Conservation (phyloP, 2,329 filamentous ascomycete genomes). For the Botrytis fragariae region DNA sequence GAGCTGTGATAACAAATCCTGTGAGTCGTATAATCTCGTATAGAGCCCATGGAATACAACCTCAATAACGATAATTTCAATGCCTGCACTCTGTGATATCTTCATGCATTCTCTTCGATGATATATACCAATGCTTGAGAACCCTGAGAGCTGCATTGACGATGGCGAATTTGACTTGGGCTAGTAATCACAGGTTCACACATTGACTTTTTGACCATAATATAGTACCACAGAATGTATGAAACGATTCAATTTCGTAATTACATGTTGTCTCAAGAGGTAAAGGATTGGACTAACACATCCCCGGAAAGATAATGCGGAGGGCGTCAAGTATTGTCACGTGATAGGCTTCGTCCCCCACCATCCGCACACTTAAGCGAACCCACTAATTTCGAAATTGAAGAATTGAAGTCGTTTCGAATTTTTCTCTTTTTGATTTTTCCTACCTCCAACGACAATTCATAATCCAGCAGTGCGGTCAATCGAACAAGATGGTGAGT, state of each 20-base stretch:
- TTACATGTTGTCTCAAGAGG: neutral
- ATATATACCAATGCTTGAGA: neutral
- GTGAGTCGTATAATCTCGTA: neutral
- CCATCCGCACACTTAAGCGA: constrained; percentile 12
- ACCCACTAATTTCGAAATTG: constrained; percentile 12
- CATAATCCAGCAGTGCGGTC: constrained; percentile 43
- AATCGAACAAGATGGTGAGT: constrained; percentile 68
- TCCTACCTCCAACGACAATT: constrained; percentile 40
- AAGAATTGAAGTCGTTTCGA: constrained; percentile 5
- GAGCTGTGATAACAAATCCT: neutral
- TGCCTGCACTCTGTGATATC: neutral
- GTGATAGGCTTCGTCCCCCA: constrained; percentile 16
- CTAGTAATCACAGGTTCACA: neutral
- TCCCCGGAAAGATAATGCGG: neutral
- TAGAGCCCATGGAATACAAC: neutral
- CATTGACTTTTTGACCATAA: neutral
- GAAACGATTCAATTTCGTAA: neutral
- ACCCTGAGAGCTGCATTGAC: neutral
- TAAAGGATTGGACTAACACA: neutral
- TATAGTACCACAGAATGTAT: neutral
- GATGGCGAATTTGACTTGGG: neutral
- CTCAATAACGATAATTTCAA: neutral
- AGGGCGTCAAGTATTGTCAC: neutral
- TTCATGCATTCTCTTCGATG: neutral
- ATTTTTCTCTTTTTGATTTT: constrained; percentile 18